Evolutionary conservation across 345 rosid species (phyloP).

Genomic region (Boechera divaricarpa): DNA sequence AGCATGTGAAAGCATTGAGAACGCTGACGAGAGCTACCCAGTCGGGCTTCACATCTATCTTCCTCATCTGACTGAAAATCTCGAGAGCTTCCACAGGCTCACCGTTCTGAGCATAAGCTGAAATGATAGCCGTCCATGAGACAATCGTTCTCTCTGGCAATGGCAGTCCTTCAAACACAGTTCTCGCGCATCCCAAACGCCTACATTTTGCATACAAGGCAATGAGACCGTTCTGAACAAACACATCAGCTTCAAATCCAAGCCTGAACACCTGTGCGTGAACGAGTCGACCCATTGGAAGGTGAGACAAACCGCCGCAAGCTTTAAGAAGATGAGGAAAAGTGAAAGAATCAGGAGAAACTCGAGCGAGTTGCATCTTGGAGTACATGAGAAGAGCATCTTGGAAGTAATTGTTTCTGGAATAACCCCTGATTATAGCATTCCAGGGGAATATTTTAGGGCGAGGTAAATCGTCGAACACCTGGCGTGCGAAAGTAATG

Average conservation of each 20-base stretch:
- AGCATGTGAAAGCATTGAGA: slow-evolving; percentile 64
- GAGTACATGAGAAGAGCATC: slow-evolving; percentile 56
- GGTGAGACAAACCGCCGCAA: slow-evolving; percentile 51
- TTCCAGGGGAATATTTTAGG: slow-evolving; percentile 68
- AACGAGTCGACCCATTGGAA: slow-evolving; percentile 53
- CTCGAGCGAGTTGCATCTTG: slow-evolving; percentile 56
- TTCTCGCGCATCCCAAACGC: slow-evolving; percentile 48
- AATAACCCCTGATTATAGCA: slow-evolving; percentile 64
- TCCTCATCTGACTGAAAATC: slow-evolving; percentile 61
- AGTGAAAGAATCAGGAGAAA: slow-evolving; percentile 63
- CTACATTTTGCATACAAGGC: slow-evolving; percentile 72
- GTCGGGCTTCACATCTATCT: slow-evolving; percentile 56
- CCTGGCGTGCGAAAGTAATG: slow-evolving; percentile 53
- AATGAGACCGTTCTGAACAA: slow-evolving; percentile 75
- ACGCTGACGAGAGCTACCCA: slow-evolving; percentile 73
- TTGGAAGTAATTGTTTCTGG: slow-evolving; percentile 48
- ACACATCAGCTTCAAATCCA: slow-evolving; percentile 63
- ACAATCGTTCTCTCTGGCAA: slow-evolving; percentile 58
- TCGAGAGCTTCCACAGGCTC: slow-evolving; percentile 62
- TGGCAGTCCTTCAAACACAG: slow-evolving; percentile 56
- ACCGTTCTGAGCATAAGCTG: slow-evolving; percentile 72
- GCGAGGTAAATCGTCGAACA: slow-evolving; percentile 64
- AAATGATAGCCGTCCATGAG: slow-evolving; percentile 75
- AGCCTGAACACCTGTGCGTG: slow-evolving; percentile 67
- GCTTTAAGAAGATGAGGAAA: slow-evolving; percentile 66